Conservation (phyloP, 2,329 filamentous ascomycete species). For the Penicillium sumatraense region DNA sequence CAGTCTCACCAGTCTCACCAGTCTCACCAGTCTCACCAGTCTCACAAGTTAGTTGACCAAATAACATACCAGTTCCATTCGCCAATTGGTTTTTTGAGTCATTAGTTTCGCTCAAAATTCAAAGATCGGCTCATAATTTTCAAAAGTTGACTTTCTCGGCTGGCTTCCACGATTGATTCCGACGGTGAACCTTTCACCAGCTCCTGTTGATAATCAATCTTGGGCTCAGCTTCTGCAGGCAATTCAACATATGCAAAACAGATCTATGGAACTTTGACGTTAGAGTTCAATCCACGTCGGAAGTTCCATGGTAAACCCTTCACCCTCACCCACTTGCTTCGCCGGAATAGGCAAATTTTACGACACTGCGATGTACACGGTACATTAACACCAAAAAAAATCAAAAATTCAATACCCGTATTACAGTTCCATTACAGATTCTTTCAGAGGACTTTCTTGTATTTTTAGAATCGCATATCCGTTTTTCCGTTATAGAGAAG, state of each 20-base stretch:
- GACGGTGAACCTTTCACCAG: background rate
- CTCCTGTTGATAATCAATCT: background rate
- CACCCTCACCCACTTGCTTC: background rate
- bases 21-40: no score
- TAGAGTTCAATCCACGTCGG: background rate
- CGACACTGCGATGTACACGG: background rate
- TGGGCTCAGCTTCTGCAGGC: background rate
- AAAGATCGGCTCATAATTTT: background rate
- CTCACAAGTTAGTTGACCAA: background rate
- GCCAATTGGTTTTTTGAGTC: background rate
- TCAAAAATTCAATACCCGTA: background rate
- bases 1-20: no score
- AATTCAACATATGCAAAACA: background rate
- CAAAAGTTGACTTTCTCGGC: background rate
- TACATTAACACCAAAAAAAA: background rate
- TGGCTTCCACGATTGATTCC: background rate
- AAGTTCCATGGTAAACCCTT: background rate
- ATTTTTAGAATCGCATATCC: background rate
- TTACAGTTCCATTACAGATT: background rate
- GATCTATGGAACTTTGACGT: background rate
- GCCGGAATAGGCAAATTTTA: background rate
- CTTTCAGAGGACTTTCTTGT: background rate
- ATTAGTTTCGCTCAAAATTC: background rate
- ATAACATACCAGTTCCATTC: background rate
- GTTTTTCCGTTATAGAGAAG: background rate